Conservation (phyloP, 139 green algal species). For the Nannochloris sp. region DNA sequence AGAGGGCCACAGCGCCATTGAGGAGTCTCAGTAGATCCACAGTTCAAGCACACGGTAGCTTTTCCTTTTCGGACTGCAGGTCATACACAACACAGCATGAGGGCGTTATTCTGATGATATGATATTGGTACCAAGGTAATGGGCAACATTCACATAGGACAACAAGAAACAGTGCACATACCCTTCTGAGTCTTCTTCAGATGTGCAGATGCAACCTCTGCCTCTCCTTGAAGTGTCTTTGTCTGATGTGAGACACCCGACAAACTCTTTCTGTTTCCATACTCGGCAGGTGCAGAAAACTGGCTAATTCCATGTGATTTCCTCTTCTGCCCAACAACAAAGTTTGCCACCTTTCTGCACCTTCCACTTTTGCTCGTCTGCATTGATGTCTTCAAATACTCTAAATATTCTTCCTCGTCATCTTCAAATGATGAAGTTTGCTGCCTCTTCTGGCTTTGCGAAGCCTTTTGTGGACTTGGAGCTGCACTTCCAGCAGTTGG, state of each 20-base stretch:
- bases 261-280: too few species aligned
- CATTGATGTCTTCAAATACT: background rate
- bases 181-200: too few species aligned
- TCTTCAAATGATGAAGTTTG: background rate
- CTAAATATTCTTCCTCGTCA: background rate
- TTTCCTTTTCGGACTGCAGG: conserved; percentile 18
- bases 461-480: conserved; percentile 7
- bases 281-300: background rate
- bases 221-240: too few species aligned
- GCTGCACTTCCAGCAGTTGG: conserved; percentile 12
- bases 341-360: conserved; percentile 18
- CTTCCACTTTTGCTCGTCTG: conserved; percentile 23
- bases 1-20: conserved; percentile 70
- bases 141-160: too few species aligned
- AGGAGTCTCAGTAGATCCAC: conserved; percentile 39
- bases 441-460: background rate
- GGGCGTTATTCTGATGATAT: too few species aligned
- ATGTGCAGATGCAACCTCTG: too few species aligned
- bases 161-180: too few species aligned
- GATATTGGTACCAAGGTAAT: too few species aligned
- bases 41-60: conserved; percentile 46
- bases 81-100: background rate
- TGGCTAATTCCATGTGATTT: background rate
- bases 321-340: background rate
- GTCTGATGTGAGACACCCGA: too few species aligned